Evolutionary conservation across 192 early-diverging fungal species (phyloP), one percentile per base, ranked within the genome.

Genomic region (Jimgerdemannia flammicorona): DNA sequence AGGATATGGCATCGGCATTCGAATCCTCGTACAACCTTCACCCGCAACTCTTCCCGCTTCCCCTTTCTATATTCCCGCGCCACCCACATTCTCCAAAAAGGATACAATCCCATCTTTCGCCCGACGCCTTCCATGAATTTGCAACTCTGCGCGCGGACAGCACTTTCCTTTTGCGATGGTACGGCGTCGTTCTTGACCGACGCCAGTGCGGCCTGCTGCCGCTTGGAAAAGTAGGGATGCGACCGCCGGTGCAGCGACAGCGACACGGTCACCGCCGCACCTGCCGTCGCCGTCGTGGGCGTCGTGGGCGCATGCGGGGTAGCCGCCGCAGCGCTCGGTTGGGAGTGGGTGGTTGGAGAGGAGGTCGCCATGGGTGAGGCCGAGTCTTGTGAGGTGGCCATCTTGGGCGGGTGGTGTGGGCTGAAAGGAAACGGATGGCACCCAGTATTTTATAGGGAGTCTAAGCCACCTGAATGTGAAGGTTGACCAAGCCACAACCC

Each of bases 41-140:
- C n/a, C n/a, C n/a, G n/a, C n/a, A n/a, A n/a, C n/a, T n/a, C n/a
- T n/a, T n/a, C 29, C 29, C 29, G 29, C 9, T 44, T 18, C 40
- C 17, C 42, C 40, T 43, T 42, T 3, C 64, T 78, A 17, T 63
- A 19, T 64, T 63, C 11, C 2, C 44, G 64, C n/a, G 10, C 39
- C 39, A 42, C 19, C 39, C 39, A 42, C 19, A 41, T 3, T 3
- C 19, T 17, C 0, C 20, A 78, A 59, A n/a, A 59, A 59, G 49
- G 85, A 78, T 90, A 90, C 88, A 90, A 88, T 59, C 88, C 88
- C 29, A 88, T 77, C 69, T 82, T 83, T 40, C 83, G 84, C 14
- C 87, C 88, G 40, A 88, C 82, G 59, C 78, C 77, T 19, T 80
- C 75, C 29, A 90, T 88, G 71, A 88, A 85, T 74, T 84, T 81